Base-by-base conservation (phyloP, 345 rosid species). In the Firmiana major region DNA sequence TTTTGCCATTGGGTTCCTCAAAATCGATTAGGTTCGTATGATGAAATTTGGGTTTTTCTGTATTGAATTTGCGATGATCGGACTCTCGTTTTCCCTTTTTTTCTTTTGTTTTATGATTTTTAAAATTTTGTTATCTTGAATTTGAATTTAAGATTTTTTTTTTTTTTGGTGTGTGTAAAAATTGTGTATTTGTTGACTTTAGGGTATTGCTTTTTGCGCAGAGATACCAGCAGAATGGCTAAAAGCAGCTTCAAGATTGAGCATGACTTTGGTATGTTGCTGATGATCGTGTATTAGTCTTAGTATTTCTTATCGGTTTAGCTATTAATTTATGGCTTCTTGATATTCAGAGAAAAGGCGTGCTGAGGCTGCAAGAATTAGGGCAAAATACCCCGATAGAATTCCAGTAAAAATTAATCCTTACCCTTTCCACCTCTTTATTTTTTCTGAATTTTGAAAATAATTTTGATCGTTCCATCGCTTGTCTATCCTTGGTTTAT, bases 341-440 rank as follows among this genome's bases (percentile, higher is more conserved):
- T 67, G 16, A 5, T 82, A 28, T 83, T 62, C 86, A 92, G 97
- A 87, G 62, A 90, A 90, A 85, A 88, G 97, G 57, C 86, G 84
- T 11, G 89, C 91, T 34, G 97, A 92, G 83, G 89, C 94, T 77
- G 87, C 82, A 51, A 87, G 94, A 84, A 92, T 92, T 68, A 89
- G 86, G 78, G 94, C 83, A 73, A 92, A 90, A 49, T 92, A 90
- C 73, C 88, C 97, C 2, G 94, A 89, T 63, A 86, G 97, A 76
- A 85, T 92, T 81, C 97, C 97, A 21, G 97, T 90, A 77, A 83
- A 85, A 58, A 62, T 73, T 48, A 3, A 22, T 11, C 46, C 11
- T 31, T 68, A 19, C 3, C 57, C 42, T 38, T 38, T 38, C 1
- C 3, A 31, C 34, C 6, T 38, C 6, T 38, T 38, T 4, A 38